phyloP scores from a whole-genome alignment of 169 alveolate species.

The Plasmodium falciparum region DNA sequence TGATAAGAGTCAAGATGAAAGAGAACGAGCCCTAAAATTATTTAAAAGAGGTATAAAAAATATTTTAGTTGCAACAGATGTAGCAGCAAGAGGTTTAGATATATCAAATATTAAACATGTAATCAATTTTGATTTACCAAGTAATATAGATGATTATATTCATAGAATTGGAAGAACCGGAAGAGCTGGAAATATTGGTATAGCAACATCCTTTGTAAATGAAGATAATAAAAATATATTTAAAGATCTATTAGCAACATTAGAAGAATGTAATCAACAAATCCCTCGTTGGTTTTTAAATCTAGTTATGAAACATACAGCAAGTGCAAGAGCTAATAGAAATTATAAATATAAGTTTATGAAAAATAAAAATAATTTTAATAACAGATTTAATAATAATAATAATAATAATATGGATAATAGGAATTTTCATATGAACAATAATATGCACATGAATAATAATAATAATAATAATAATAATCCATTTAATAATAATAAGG shows the following conservation, averaged over 20 bases:
- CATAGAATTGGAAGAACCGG: constrained; percentile 99
- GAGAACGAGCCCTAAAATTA: constrained; percentile 93
- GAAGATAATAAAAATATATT: constrained; percentile 91
- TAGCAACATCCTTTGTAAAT: constrained; percentile 95
- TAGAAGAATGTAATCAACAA: constrained; percentile 85
- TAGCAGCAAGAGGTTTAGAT: constrained; percentile 99
- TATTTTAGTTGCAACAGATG: constrained; percentile 98
- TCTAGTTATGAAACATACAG: constrained; percentile 79
- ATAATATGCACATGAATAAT: neutral
- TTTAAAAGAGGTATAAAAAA: constrained; percentile 94
- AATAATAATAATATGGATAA: constrained; percentile 1
- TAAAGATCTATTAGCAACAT: constrained; percentile 87
- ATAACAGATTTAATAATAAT: constrained; percentile 24
- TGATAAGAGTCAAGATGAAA: constrained; percentile 94
- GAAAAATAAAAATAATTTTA: constrained; percentile 19
- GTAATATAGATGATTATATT: constrained; percentile 95
- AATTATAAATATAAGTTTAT: constrained; percentile 35
- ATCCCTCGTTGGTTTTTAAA: constrained; percentile 86
- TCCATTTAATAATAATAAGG: constrained; percentile 52
- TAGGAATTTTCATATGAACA: neutral
- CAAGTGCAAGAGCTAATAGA: constrained; percentile 61
- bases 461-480: constrained; percentile 12
- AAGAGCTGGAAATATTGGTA: constrained; percentile 98
- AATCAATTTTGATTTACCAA: constrained; percentile 96
- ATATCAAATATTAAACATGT: constrained; percentile 96